These are phyloP conservation scores for Yarrowia sp. DNA, from an alignment of 805 yeast genomes.

Conservation along the genomic window DNA sequence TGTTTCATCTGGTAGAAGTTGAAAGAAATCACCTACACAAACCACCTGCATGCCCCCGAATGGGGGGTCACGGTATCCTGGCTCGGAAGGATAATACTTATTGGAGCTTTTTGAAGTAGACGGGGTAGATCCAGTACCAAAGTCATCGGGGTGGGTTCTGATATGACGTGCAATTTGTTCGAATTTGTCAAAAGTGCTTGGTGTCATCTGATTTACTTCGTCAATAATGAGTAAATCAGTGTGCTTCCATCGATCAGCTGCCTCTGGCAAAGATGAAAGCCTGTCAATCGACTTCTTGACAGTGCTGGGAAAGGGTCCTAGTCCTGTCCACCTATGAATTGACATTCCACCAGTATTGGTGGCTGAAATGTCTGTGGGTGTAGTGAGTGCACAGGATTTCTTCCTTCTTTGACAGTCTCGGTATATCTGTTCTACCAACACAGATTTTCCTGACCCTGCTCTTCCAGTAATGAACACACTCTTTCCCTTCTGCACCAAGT, in stretches of 20 bases:
- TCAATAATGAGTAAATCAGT: slow-evolving; percentile 77
- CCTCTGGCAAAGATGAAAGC: too few relatives aligned
- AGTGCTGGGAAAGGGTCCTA: too few relatives aligned
- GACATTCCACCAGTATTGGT: too few relatives aligned
- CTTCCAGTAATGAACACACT: too few relatives aligned
- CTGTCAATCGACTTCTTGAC: too few relatives aligned
- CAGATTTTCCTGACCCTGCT: too few relatives aligned
- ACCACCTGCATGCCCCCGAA: slow-evolving; percentile 91
- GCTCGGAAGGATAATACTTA: neutral
- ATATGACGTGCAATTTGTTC: slow-evolving; percentile 61
- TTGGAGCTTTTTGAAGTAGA: neutral
- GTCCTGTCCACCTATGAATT: too few relatives aligned
- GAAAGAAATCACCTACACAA: slow-evolving; percentile 88
- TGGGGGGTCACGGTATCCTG: slow-evolving; percentile 44
- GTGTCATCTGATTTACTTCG: slow-evolving; percentile 92
- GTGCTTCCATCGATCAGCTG: neutral
- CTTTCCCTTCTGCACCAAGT: too few relatives aligned
- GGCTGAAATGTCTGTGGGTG: too few relatives aligned
- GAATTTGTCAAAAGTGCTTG: slow-evolving; percentile 66
- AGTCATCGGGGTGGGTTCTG: slow-evolving; percentile 34
- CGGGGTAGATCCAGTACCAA: neutral
- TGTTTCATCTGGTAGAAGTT: slow-evolving; percentile 58
- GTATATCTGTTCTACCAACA: too few relatives aligned
- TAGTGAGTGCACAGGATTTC: too few relatives aligned
- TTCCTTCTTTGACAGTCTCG: too few relatives aligned